Evolutionary conservation across 108 stramenopile species (phyloP).

Genomic region (Fragilariopsis cylindrus): DNA sequence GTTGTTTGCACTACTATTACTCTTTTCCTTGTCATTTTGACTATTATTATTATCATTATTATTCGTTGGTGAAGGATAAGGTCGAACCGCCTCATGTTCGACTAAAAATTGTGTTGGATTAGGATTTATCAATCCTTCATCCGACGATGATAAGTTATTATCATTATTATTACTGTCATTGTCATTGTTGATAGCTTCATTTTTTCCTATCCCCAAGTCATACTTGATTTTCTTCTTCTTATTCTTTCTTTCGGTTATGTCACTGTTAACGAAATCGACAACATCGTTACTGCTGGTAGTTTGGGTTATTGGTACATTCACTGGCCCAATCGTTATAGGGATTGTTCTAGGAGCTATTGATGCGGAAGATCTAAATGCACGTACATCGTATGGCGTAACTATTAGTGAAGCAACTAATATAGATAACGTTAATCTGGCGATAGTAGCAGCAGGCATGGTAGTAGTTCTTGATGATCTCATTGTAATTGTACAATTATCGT

Average conservation of each 20-base stretch:
- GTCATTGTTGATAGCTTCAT: not conserved
- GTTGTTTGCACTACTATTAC: not conserved
- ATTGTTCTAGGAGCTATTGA: not conserved
- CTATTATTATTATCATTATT: not conserved
- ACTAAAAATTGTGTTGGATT: conserved; percentile 12
- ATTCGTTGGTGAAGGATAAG: conserved; percentile 15
- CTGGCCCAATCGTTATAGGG: not conserved
- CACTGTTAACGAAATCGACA: not conserved
- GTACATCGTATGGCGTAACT: no score
- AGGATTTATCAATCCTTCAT: not conserved
- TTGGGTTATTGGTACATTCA: not conserved
- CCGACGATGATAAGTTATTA: not conserved
- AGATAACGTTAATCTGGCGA: no score
- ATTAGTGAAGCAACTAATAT: no score
- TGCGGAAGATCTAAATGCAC: conserved; percentile 3
- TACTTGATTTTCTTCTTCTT: not conserved
- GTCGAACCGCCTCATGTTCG: conserved; percentile 10
- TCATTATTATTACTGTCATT: not conserved
- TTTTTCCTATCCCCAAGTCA: conserved; percentile 26
- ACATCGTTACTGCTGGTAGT: not conserved
- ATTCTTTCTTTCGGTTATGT: not conserved
- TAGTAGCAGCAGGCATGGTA: no score
- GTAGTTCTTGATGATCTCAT: no score
- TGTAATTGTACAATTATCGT: no score
- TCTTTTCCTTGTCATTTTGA: not conserved